Evolutionary conservation across 2,329 filamentous ascomycete genomes (phyloP), one percentile per base, ranked within the genome.

Genomic region (Arthroderma sp.): DNA sequence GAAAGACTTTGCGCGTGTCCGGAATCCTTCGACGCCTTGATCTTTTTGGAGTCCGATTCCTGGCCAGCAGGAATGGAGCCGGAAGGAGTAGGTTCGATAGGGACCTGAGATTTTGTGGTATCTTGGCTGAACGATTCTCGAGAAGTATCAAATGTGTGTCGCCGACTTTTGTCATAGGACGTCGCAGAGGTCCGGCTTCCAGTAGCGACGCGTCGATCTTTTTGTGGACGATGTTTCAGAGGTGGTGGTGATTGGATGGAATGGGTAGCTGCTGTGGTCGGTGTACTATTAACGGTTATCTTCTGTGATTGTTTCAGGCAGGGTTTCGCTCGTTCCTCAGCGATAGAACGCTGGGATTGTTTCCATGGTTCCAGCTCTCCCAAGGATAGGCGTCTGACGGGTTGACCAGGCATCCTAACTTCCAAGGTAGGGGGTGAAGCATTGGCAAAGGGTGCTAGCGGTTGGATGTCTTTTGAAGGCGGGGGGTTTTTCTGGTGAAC

Each of bases 311-410:
- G 52, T 38, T 61, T 61, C 6, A 57, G 54, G 29, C 63, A 61
- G 3, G 51, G 36, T 22, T 55, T 54, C 6, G 50, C 43, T 29
- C 59, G 64, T 2, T 64, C 60, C 2, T 66, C 64, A 2, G 58
- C 31, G 15, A 49, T 55, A 15, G 53, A 49, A 28, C 61, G 58
- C 10, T 60, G 51, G 30, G 53, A 54, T 43, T 60, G 63, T 30
- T 58, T 59, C 54, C 62, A 57, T 29, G 57, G 55, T 11, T 67
- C 64, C 9, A 60, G 43, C 36, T 66, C 63, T 3, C 58, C 57
- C 5, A 66, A 46, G 5, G 64, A 64, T 28, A 65, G 50, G 32
- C 63, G 61, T 46, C 64, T 66, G 7, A 66, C 54, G 29, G 63
- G 59, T 45, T 64, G 61, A 36, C 59, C 61, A 5, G 59, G 58